phyloP scores from a whole-genome alignment of 176 grass and related monocot genomes.

The Cymbopogon citratus region DNA sequence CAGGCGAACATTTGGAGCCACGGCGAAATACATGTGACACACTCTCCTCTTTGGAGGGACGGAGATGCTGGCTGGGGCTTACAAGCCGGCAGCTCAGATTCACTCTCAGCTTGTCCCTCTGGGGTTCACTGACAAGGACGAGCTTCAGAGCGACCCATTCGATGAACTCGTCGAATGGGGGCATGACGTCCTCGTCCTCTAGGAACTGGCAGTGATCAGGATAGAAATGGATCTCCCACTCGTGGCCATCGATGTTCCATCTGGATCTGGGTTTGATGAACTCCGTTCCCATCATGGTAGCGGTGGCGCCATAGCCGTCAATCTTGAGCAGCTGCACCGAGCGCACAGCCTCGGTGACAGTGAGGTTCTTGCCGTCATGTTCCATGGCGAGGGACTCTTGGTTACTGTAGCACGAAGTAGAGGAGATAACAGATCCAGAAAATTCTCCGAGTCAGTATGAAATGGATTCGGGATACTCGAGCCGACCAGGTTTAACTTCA shows the following conservation, averaged over 20 bases:
- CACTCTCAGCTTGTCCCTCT: background rate
- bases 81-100: background rate
- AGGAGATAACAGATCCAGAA: background rate
- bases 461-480: no score
- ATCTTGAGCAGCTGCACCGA: constrained; percentile 10
- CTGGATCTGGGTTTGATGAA: background rate
- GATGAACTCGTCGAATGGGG: background rate
- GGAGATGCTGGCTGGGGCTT: background rate
- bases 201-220: background rate
- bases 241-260: background rate
- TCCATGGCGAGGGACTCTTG: background rate
- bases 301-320: background rate
- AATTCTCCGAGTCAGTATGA: no score
- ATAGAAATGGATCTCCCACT: background rate
- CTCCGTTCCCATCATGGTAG: fast-evolving
- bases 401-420: no score
- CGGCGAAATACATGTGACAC: background rate
- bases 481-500: no score
- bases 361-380: background rate
- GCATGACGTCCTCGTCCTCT: background rate
- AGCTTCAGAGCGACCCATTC: background rate
- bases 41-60: background rate
- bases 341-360: background rate
- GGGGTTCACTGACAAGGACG: background rate
- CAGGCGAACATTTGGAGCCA: no score